Evolutionary conservation across 2,329 filamentous ascomycete species (phyloP).

Genomic region (Xylariaceae sp.): DNA sequence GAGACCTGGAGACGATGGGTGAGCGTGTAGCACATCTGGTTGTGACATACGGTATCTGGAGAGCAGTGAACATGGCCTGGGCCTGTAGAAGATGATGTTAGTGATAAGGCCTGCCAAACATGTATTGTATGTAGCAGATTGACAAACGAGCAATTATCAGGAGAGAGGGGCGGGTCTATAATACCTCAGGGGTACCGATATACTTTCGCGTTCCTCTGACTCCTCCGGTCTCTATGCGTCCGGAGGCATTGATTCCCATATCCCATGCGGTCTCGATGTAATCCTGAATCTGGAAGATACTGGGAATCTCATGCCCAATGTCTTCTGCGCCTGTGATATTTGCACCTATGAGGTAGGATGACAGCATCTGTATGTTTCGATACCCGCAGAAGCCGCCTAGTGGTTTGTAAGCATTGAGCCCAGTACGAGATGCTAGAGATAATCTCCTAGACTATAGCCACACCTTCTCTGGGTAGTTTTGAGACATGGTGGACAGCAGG

Average conservation of each 20-base stretch:
- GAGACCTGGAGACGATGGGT: neutral
- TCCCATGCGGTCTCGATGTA: constrained; percentile 88
- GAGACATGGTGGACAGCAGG: constrained; percentile 72
- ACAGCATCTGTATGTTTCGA: constrained; percentile 88
- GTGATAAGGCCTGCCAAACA: neutral
- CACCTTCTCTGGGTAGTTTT: constrained; percentile 72
- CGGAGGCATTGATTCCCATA: constrained; percentile 70
- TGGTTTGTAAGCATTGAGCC: constrained; percentile 1
- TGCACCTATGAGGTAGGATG: constrained; percentile 69
- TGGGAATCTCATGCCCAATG: constrained; percentile 62
- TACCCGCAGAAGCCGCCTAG: constrained; percentile 89
- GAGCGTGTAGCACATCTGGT: neutral
- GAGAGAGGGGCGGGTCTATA: neutral
- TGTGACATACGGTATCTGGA: constrained; percentile 59
- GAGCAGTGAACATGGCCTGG: constrained; percentile 69
- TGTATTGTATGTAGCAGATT: neutral
- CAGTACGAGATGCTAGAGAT: neutral
- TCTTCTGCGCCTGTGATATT: constrained; percentile 52
- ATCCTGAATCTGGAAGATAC: constrained; percentile 79
- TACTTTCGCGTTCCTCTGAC: constrained; percentile 89
- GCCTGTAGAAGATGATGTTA: constrained; percentile 47
- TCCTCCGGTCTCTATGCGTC: constrained; percentile 77
- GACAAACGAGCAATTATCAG: neutral
- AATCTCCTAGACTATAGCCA: neutral
- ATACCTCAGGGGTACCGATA: constrained; percentile 86